Conservation (phyloP, 108 stramenopile genomes). For the Pseudonitzschia delicatissima region DNA sequence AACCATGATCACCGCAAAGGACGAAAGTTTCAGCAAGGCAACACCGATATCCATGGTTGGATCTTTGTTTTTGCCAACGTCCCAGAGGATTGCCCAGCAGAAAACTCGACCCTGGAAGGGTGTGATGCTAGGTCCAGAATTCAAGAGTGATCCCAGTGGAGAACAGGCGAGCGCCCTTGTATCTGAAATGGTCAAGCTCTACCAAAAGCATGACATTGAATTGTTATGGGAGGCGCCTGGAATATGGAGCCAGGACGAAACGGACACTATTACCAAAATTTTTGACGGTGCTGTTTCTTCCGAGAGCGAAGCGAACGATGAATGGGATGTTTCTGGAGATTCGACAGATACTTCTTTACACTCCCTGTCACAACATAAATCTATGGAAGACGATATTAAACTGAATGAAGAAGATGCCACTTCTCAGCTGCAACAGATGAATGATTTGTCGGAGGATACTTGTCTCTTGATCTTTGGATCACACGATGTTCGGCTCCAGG, state of each 20-base stretch:
- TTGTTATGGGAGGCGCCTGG: constrained; percentile 49
- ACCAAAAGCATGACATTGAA: constrained; percentile 14
- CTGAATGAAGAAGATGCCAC: too few relatives aligned
- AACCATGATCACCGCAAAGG: neutral
- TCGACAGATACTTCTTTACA: too few relatives aligned
- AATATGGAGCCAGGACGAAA: too few relatives aligned
- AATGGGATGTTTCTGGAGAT: too few relatives aligned
- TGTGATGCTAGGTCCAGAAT: constrained; percentile 35
- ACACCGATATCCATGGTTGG: constrained; percentile 15
- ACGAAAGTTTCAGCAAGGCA: neutral
- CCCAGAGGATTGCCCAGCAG: constrained; percentile 44
- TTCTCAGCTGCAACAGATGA: too few relatives aligned
- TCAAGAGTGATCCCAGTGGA: neutral
- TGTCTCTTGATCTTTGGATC: constrained; percentile 33
- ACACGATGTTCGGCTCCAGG: constrained; percentile 42
- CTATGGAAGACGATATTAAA: too few relatives aligned
- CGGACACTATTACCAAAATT: too few relatives aligned
- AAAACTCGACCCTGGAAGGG: constrained; percentile 50
- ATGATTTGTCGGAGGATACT: too few relatives aligned
- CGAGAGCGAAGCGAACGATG: too few relatives aligned
- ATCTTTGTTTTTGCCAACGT: constrained; percentile 41
- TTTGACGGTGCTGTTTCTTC: too few relatives aligned
- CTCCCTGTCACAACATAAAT: too few relatives aligned
- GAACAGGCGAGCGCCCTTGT: constrained; percentile 24
- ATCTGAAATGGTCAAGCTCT: constrained; percentile 35